Conservation (phyloP, 1,284 basidiomycete species). For the Ustilago shanxiensis region DNA sequence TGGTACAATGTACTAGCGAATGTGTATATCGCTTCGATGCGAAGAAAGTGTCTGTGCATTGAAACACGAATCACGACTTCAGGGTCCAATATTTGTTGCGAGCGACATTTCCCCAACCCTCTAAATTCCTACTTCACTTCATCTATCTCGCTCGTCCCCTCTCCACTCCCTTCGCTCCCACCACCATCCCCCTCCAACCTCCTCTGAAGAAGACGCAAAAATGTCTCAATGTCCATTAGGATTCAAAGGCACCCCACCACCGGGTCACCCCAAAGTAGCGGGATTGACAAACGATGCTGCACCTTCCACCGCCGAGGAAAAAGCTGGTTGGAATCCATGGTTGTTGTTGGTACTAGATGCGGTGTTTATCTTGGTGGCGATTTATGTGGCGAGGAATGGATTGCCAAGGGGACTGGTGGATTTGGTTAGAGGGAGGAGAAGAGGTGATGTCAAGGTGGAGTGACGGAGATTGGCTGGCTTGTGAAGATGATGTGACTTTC, state of each 20-base stretch:
- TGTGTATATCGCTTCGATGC: no score
- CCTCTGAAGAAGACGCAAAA: background rate
- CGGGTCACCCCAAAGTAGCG: constrained; percentile 47
- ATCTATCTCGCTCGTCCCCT: background rate
- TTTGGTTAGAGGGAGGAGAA: constrained; percentile 9
- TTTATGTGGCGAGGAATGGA: constrained; percentile 43
- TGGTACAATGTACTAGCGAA: no score
- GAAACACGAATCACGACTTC: background rate
- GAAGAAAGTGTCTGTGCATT: no score
- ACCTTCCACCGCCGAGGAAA: constrained; percentile 9
- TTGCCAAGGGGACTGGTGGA: constrained; percentile 30
- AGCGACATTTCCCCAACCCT: background rate
- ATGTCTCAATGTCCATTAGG: constrained; percentile 51
- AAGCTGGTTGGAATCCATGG: constrained; percentile 43
- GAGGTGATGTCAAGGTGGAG: constrained; percentile 15
- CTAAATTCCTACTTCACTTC: background rate
- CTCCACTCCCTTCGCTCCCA: background rate
- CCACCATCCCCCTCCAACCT: background rate
- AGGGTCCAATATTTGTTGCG: constrained; percentile 1
- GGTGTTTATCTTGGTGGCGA: constrained; percentile 31
- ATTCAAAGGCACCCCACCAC: constrained; percentile 55
- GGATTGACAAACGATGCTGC: constrained; percentile 16
- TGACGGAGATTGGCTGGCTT: no score
- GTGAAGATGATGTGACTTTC: no score
- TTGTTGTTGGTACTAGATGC: constrained; percentile 36